Conservation (phyloP, 139 green algal species). For the Coelastrella sp. region DNA sequence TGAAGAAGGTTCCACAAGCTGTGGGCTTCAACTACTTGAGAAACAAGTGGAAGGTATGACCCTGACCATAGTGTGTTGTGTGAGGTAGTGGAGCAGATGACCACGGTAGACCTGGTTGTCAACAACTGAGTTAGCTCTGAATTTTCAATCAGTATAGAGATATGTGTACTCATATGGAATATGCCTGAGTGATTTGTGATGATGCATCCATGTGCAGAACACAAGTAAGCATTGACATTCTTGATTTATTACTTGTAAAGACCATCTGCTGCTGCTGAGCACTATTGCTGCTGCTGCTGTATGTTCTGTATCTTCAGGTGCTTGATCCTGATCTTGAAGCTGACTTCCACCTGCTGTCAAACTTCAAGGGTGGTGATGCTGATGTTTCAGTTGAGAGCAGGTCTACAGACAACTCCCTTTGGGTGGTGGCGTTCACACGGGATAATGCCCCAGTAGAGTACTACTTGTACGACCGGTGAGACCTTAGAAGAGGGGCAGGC, state of each 20-base stretch:
- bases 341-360: neutral
- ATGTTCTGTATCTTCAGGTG: neutral
- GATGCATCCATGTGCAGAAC: neutral
- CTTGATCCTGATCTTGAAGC: neutral
- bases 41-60: conserved; percentile 2
- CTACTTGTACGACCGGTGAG: conserved; percentile 26
- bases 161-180: too few species aligned
- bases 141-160: too few species aligned
- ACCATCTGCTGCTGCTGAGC: neutral
- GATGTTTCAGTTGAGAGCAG: conserved; percentile 7
- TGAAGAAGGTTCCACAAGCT: neutral
- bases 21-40: conserved; percentile 30
- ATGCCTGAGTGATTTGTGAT: too few species aligned
- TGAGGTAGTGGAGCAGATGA: neutral
- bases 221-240: neutral
- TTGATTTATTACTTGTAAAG: neutral
- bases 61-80: neutral
- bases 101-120: too few species aligned
- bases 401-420: conserved; percentile 1
- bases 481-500: too few species aligned
- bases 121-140: too few species aligned
- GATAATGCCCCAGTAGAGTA: conserved; percentile 16
- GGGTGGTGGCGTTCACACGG: neutral
- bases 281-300: neutral
- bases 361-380: conserved; percentile 24